Evolutionary conservation across 306 rosid species (phyloP), one percentile per base, ranked within the genome.

Genomic region (Malus asiatica): DNA sequence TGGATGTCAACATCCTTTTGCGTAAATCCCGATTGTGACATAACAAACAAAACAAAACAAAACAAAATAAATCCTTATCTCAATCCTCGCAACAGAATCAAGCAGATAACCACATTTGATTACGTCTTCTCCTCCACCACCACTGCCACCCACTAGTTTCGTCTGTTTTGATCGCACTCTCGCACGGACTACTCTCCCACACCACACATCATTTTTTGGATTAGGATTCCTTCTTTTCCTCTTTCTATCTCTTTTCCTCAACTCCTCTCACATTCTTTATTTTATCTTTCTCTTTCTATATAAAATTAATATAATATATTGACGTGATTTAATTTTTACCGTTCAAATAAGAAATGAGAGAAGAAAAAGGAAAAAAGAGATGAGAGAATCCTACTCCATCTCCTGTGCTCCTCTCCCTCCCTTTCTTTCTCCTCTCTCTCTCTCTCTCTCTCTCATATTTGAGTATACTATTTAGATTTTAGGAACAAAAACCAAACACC

Each of bases 311-410:
- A 1, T 5, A 33, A 33, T 33, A 33, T 33, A 33, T 33, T 33
- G 1, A 33, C 7, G 7, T 33, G 1, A 1, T 0, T 33, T 33
- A 33, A 33, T 33, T 1, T 0, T 33, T 5, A 32, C 6, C 6
- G 38, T 33, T 1, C 1, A 33, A 33, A 33, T 33, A 33, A 0
- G 1, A 33, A 6, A 0, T 0, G 3, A 32, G 1, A 1, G 35
- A 32, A 32, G 1, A 0, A 5, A 6, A 33, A 0, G 0, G 0
- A 33, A 33, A 33, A 3, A 5, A 33, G 6, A 33, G 38, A 1
- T 6, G 4, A 32, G 33, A 32, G 4, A 33, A 33, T 33, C 6
- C 1, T 33, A 33, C 6, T 33, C 6, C 35, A 5, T 33, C 35
- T 32, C 33, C 4, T 33, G 35, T 33, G 35, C 35, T 32, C 35